phyloP scores from a whole-genome alignment of 352 stramenopile genomes.

The Thraustotheca clavata region DNA sequence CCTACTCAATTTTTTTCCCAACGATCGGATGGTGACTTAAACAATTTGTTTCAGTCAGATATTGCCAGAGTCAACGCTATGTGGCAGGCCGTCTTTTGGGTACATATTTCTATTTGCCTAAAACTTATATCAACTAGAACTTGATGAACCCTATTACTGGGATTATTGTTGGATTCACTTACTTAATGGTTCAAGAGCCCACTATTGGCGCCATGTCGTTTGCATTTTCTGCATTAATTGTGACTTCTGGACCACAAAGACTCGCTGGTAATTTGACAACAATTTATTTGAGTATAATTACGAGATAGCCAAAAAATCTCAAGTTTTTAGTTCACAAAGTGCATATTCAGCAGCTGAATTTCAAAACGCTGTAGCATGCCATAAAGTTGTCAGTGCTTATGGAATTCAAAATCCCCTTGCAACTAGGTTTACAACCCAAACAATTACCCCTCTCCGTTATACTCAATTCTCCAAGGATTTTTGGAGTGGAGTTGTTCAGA shows the following conservation, averaged over 20 bases:
- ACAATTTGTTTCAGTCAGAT: slow-evolving; percentile 85
- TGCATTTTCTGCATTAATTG: slow-evolving; percentile 64
- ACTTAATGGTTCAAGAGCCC: slow-evolving; percentile 74
- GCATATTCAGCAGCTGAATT: slow-evolving; percentile 83
- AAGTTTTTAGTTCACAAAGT: slow-evolving; percentile 84
- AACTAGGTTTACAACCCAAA: slow-evolving; percentile 52
- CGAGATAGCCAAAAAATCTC: slow-evolving; percentile 57
- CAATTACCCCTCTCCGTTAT: slow-evolving; percentile 48
- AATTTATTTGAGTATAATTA: no score
- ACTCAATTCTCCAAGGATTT: slow-evolving; percentile 86
- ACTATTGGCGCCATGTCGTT: slow-evolving; percentile 79
- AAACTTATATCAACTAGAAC: slow-evolving; percentile 28
- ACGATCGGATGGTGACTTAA: slow-evolving; percentile 79
- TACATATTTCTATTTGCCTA: not conserved
- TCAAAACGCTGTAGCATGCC: slow-evolving; percentile 75
- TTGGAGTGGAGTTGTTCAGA: slow-evolving; percentile 84
- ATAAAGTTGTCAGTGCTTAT: slow-evolving; percentile 84
- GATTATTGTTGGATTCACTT: slow-evolving; percentile 76
- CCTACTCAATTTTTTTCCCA: slow-evolving; percentile 76
- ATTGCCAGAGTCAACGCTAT: slow-evolving; percentile 78
- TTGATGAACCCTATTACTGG: slow-evolving; percentile 71
- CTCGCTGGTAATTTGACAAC: no score
- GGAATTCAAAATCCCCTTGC: slow-evolving; percentile 76
- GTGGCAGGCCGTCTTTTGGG: slow-evolving; percentile 83
- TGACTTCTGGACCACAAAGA: slow-evolving; percentile 75